A percentile compares a stretch with the other conserved stretches of the same genome.
Evolutionary conservation across 345 rosid species (phyloP).

Genomic region (Citrus australasica): DNA sequence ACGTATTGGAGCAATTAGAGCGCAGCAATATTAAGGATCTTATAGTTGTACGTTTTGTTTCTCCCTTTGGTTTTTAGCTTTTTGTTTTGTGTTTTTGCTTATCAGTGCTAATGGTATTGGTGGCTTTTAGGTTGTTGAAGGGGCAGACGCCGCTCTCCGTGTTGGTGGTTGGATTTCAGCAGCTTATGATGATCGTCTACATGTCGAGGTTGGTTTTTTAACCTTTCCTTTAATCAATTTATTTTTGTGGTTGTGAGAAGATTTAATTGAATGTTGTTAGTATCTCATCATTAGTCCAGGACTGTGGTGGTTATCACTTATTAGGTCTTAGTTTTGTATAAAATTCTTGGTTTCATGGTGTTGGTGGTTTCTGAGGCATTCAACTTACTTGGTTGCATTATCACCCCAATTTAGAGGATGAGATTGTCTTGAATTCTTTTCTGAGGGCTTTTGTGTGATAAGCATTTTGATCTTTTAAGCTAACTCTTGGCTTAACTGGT

Average conservation of each 20-base stretch:
- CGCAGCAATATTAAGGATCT: conserved; percentile 79
- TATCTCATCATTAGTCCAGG: not conserved
- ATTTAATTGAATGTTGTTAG: not conserved
- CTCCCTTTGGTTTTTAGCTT: not conserved
- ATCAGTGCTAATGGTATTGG: not conserved
- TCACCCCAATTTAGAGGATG: not conserved
- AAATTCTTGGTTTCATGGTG: not conserved
- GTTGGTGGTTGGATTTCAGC: conserved; percentile 91
- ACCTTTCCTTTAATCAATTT: too few species aligned
- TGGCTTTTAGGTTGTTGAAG: conserved; percentile 83
- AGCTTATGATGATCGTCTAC: conserved; percentile 82
- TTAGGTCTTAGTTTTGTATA: not conserved
- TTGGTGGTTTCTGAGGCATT: too few species aligned
- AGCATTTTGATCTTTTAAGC: not conserved
- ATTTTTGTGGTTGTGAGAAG: not conserved
- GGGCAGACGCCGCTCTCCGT: conserved; percentile 71
- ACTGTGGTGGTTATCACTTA: not conserved
- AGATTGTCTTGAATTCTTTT: not conserved
- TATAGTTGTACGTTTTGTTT: conserved; percentile 58
- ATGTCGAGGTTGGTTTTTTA: conserved; percentile 60
- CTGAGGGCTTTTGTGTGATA: not conserved
- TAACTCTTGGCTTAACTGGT: not conserved
- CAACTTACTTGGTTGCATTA: not conserved
- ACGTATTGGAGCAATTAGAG: conserved; percentile 79
- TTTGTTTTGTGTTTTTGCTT: not conserved